phyloP scores from a whole-genome alignment of 306 rosid genomes.

The Alnus rubra region DNA sequence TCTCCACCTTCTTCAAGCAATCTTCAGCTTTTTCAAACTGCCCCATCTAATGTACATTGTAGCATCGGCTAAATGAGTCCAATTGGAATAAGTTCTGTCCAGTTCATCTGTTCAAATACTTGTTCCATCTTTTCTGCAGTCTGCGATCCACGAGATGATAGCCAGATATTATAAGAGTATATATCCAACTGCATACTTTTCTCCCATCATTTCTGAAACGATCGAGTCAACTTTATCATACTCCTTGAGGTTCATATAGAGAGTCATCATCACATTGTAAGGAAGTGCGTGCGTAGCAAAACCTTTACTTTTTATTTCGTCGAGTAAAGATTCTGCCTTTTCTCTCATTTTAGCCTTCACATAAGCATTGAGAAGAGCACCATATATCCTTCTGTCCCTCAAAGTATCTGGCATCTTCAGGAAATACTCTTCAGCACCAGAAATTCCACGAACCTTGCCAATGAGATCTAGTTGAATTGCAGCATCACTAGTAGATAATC shows the following conservation, averaged over 20 bases:
- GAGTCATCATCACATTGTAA: conserved; percentile 95
- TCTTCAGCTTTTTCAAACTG: conserved; percentile 72
- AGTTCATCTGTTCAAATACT: conserved; percentile 72
- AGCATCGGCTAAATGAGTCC: conserved; percentile 91
- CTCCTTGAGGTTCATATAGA: conserved; percentile 80
- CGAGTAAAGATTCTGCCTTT: conserved; percentile 81
- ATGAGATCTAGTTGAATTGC: conserved; percentile 89
- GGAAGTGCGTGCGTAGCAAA: conserved; percentile 69
- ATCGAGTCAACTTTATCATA: conserved; percentile 69
- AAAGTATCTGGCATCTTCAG: conserved; percentile 46
- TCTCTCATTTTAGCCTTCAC: conserved; percentile 56
- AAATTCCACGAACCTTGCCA: conserved; percentile 72
- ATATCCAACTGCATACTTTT: conserved; percentile 66
- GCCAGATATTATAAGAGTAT: conserved; percentile 90
- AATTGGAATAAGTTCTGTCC: conserved; percentile 69
- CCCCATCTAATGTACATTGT: conserved; percentile 85
- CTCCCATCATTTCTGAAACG: conserved; percentile 77
- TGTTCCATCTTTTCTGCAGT: conserved; percentile 73
- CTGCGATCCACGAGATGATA: conserved; percentile 80
- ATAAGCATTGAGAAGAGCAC: conserved; percentile 84
- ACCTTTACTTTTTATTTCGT: conserved; percentile 68
- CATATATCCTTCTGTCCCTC: conserved; percentile 75
- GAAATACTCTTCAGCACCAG: conserved; percentile 78
- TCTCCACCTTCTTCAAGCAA: conserved; percentile 69
- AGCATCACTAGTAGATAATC: conserved; percentile 69